A percentile compares a stretch with the other conserved stretches of the same genome.
These are phyloP conservation scores for Phytophthora macrochlamydospora DNA, from an alignment of 352 stramenopile genomes.

Conservation along the genomic window DNA sequence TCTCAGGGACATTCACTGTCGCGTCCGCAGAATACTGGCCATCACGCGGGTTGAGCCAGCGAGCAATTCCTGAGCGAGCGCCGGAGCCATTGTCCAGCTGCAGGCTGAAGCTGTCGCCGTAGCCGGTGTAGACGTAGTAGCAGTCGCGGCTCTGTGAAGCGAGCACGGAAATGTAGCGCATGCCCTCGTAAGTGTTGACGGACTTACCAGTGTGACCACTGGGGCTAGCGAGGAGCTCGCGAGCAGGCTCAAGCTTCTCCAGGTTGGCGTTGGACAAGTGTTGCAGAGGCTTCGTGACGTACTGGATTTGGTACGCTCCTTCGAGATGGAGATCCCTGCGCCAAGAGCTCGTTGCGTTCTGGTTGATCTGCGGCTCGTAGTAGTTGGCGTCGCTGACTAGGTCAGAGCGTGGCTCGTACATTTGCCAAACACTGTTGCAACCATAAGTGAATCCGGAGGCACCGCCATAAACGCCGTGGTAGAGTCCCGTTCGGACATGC, in stretches of 20 bases:
- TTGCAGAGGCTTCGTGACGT: conserved; percentile 21
- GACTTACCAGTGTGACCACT: conserved; percentile 4
- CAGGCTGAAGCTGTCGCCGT: conserved; percentile 10
- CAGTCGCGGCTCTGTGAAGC: conserved; percentile 4
- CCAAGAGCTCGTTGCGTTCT: conserved; percentile 10
- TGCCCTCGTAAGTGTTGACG: conserved; percentile 16
- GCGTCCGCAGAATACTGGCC: conserved; percentile 5
- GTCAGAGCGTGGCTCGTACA: conserved; percentile 11
- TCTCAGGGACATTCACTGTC: conserved; percentile 3
- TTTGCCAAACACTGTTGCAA: conserved; percentile 18
- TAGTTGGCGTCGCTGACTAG: conserved; percentile 9
- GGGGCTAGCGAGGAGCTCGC: conserved; percentile 1
- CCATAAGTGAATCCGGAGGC: conserved; percentile 18
- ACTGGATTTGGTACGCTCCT: conserved; percentile 16
- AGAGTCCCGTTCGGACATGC: conserved; percentile 17
- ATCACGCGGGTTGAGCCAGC: conserved; percentile 10
- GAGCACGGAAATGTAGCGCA: conserved; percentile 17
- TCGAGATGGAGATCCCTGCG: conserved; percentile 15
- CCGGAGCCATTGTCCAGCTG: conserved; percentile 3
- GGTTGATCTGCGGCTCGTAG: conserved; percentile 20
- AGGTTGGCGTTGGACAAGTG: background rate
- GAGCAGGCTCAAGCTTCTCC: conserved; percentile 17
- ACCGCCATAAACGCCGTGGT: conserved; percentile 16
- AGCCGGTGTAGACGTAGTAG: conserved; percentile 16
- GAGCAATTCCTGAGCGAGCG: background rate